These are phyloP conservation scores for Xylaria multiplex DNA, from an alignment of 2,329 filamentous ascomycete species.

Conservation along the genomic window DNA sequence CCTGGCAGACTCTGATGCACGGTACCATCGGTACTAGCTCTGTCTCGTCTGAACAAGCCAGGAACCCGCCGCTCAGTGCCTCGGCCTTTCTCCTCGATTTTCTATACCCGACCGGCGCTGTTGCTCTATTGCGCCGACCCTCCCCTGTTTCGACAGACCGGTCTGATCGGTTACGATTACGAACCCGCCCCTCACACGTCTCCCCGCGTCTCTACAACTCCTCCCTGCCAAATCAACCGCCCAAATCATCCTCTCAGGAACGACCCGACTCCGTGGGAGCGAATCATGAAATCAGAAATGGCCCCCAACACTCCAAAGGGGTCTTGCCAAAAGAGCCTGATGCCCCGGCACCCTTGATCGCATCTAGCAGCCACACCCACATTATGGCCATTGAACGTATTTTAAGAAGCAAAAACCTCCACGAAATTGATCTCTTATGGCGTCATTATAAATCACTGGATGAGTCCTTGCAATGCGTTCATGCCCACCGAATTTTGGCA, in stretches of 20 bases:
- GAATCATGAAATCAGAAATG: not conserved
- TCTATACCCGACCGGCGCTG: constrained; percentile 60
- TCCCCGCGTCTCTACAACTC: constrained; percentile 44
- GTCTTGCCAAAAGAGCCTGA: not conserved
- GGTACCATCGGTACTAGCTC: constrained; percentile 43
- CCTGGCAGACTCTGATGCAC: constrained; percentile 54
- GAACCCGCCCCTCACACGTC: constrained; percentile 37
- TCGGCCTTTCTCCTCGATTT: constrained; percentile 66
- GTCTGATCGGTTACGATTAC: constrained; percentile 45
- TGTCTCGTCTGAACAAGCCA: constrained; percentile 41
- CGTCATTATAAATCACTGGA: constrained; percentile 54
- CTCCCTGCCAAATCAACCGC: constrained; percentile 37
- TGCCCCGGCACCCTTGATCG: not conserved
- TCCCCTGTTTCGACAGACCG: constrained; percentile 38
- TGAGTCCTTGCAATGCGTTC: constrained; percentile 43
- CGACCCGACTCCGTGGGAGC: not conserved
- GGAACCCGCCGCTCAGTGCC: constrained; percentile 51
- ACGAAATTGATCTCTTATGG: constrained; percentile 55
- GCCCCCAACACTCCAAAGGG: constrained; percentile 1
- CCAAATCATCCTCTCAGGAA: not conserved
- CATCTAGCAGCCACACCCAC: constrained; percentile 24
- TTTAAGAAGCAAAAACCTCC: constrained; percentile 34
- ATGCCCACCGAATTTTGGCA: constrained; percentile 51
- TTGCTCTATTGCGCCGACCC: constrained; percentile 55
- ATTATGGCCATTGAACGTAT: constrained; percentile 37